Conservation (phyloP, 2,329 filamentous ascomycete genomes). For the Stromatinia cepivora region DNA sequence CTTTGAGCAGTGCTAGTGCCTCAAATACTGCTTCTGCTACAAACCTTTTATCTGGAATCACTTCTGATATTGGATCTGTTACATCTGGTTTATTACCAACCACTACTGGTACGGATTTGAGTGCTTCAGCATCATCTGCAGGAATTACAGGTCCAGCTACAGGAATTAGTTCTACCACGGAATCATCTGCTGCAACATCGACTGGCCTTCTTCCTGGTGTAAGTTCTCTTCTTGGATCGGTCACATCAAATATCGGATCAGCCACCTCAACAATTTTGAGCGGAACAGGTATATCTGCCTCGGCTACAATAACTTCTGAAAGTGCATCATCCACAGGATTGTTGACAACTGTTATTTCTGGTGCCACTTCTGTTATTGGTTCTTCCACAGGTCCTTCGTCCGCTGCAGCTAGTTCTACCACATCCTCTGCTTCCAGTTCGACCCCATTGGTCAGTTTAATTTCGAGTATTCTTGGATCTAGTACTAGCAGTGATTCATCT, state of each 20-base stretch:
- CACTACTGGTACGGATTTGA: constrained; percentile 18
- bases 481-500: neutral
- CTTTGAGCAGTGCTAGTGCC: neutral
- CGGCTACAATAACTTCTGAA: neutral
- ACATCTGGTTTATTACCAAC: constrained; percentile 8
- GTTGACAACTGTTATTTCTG: neutral
- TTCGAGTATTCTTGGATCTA: constrained; percentile 25
- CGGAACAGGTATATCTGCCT: neutral
- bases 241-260: constrained; percentile 2
- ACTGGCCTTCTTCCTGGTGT: constrained; percentile 6
- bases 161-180: neutral
- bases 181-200: neutral
- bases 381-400: constrained; percentile 3
- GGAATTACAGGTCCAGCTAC: constrained; percentile 21
- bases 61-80: constrained; percentile 1
- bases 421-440: neutral
- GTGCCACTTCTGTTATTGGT: constrained; percentile 10
- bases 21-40: neutral
- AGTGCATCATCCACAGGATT: constrained; percentile 3
- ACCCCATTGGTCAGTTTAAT: constrained; percentile 23
- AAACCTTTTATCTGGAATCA: neutral
- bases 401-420: neutral
- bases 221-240: constrained; percentile 10
- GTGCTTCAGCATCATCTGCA: constrained; percentile 15
- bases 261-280: neutral